phyloP scores from a whole-genome alignment of 2,329 filamentous ascomycete species.

The Penicillium palitans region DNA sequence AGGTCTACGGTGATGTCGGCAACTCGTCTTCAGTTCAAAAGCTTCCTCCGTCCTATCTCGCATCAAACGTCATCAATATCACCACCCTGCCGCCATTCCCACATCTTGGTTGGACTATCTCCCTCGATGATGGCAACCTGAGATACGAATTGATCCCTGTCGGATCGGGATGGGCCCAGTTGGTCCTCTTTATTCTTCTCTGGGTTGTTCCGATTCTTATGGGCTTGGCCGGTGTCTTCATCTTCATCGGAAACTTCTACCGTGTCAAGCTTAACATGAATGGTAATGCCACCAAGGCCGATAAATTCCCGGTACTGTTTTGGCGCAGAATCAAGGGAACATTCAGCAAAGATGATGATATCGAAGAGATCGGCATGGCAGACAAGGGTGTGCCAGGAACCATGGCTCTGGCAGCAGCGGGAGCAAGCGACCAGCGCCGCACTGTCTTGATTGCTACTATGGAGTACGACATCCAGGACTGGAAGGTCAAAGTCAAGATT shows the following conservation, averaged over 20 bases:
- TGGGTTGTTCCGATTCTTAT: conserved; percentile 54
- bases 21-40: conserved; percentile 61
- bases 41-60: conserved; percentile 59
- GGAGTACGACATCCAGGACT: conserved; percentile 72
- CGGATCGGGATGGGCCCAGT: conserved; percentile 55
- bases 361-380: background rate
- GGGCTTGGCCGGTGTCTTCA: conserved; percentile 53
- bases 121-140: conserved; percentile 56
- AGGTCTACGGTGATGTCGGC: conserved; percentile 62
- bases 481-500: conserved; percentile 70
- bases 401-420: conserved; percentile 34
- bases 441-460: conserved; percentile 69
- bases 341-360: conserved; percentile 22
- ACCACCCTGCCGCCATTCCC: conserved; percentile 56
- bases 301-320: conserved; percentile 39
- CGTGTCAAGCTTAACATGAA: conserved; percentile 63
- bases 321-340: conserved; percentile 39
- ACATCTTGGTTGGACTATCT: conserved; percentile 56
- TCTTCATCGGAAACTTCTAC: conserved; percentile 64
- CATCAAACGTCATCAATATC: conserved; percentile 59
- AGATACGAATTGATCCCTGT: conserved; percentile 54
- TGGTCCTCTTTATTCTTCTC: conserved; percentile 56
- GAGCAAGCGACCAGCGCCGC: conserved; percentile 38
- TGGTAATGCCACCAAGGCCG: conserved; percentile 53
- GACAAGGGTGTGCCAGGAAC: conserved; percentile 24